Evolutionary conservation across 805 yeast species (phyloP), one percentile per base, ranked within the genome.

Genomic region (Limtongia smithiae): DNA sequence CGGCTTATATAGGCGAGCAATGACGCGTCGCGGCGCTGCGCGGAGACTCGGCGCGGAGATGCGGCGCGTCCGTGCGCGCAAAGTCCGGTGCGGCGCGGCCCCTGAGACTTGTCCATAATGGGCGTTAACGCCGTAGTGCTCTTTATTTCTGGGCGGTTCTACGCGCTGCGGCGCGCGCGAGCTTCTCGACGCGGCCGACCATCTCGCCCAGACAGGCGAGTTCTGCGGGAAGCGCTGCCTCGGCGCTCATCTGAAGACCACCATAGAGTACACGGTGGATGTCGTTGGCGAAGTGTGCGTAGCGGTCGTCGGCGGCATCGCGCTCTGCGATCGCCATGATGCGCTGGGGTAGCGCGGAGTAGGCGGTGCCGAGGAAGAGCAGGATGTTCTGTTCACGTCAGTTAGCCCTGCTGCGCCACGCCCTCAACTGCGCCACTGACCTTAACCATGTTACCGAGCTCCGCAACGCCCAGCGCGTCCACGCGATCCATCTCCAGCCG

Each of bases 311-410:
- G 30, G 30, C 42, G 35, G 32, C 38, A 2, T 51, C 25, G 15
- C 45, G 58, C 14, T 31, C 32, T 2, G 42, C 38, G n/a, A 57
- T 28, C 5, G 50, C 28, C 48, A 38, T 42, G 8, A 56, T 41
- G 20, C 51, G 46, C 9, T 35, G 24, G 24, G 55, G 60, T 5
- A 53, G 48, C 55, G 45, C 74, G 71, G 65, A 66, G 73, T 35
- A 80, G 79, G 39, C 81, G 77, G 48, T 77, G 70, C 52, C 75
- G 50, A 60, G 78, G 76, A 22, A 80, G 61, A 33, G 32, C 27
- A 51, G 17, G n/a, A 56, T 47, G 33, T 56, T 56, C 51, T 51
- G 27, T 24, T 11, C n/a, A n/a, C n/a, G n/a, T n/a, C n/a, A n/a
- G n/a, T n/a, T n/a, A n/a, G n/a, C n/a, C n/a, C n/a, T n/a, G n/a